Base-by-base conservation (phyloP, 176 grass and related monocot genomes). In the Cenchrus purpureus region DNA sequence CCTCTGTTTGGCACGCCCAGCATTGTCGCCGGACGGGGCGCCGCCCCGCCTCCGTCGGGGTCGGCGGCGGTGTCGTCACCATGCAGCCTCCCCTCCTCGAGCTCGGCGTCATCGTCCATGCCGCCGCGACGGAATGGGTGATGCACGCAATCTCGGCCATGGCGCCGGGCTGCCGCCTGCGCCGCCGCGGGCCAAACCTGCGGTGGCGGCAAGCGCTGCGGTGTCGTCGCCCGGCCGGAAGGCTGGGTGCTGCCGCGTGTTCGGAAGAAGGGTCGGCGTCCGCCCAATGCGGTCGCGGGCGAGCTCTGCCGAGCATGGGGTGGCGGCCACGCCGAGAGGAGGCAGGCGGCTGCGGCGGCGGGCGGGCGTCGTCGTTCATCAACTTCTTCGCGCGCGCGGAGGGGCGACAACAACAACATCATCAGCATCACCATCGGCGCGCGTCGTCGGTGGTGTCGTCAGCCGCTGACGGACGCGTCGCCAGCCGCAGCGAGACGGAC, bases 181-280 rank as follows among this genome's bases (percentile, higher is more conserved):
- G 84, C 80, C 85, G 88, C 59, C 68, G 82, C 63, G 29, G 37
- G 1, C 22, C 22, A 25, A 25, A 25, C 22, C n/a, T n/a, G n/a
- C n/a, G 22, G 22, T 25, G 22, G 22, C 22, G 22, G 22, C 22
- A 25, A 25, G 1, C 17, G 16, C 0, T 37, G n/a, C 5, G 22
- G 28, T 9, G n/a, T 43, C 4, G 46, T 3, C 68, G 55, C 62
- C 81, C 88, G 0, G 60, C 29, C 2, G 86, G 86, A 92, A 32
- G 91, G 83, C 13, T 95, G 93, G 93, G 93, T 95, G 76, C 86
- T 92, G 93, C 91, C 93, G 93, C 80, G 85, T 95, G 85, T 92
- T 91, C 45, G 87, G 66, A 95, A 92, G 80, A 95, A 81, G 79
- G 88, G 8, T 48, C 76, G 0, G 17, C 51, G 0, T 52, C 77